Percentiles rank a stretch among this genome's conserved stretches.
These are phyloP conservation scores for Parietichytrium sp. DNA, from an alignment of 108 stramenopile genomes.

Conservation along the genomic window DNA sequence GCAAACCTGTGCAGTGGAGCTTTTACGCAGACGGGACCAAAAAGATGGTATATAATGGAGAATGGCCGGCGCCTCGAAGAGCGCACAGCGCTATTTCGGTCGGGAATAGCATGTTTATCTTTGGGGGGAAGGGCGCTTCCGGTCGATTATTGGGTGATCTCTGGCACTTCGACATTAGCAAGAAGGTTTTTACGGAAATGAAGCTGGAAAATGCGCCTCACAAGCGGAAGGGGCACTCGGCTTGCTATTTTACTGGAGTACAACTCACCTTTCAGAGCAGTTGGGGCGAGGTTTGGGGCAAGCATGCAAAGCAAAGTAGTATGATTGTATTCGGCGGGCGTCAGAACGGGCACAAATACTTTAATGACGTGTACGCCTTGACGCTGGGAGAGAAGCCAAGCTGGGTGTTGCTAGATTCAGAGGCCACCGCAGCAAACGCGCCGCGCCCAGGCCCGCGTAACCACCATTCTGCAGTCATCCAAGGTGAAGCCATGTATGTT, in stretches of 20 bases:
- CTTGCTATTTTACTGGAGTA: neutral
- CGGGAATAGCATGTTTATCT: neutral
- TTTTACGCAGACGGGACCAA: neutral
- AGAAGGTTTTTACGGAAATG: neutral
- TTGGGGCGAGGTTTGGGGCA: neutral
- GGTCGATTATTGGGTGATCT: neutral
- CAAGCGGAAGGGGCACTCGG: conserved; percentile 22
- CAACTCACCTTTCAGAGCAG: neutral
- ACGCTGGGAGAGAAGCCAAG: neutral
- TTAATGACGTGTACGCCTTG: conserved; percentile 20
- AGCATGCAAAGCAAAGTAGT: neutral
- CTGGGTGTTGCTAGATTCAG: neutral
- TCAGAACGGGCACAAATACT: neutral
- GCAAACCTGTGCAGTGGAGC: neutral
- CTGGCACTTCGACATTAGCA: neutral
- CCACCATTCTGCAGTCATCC: neutral
- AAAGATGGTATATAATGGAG: no score
- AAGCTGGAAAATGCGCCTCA: neutral
- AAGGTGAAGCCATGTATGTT: neutral
- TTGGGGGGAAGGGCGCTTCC: neutral
- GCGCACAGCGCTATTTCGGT: neutral
- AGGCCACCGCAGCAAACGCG: neutral
- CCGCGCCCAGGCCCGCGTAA: neutral
- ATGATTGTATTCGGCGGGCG: conserved; percentile 9
- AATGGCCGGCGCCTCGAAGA: neutral